phyloP scores from a whole-genome alignment of 345 rosid species.

The Citrus mangshanensis region DNA sequence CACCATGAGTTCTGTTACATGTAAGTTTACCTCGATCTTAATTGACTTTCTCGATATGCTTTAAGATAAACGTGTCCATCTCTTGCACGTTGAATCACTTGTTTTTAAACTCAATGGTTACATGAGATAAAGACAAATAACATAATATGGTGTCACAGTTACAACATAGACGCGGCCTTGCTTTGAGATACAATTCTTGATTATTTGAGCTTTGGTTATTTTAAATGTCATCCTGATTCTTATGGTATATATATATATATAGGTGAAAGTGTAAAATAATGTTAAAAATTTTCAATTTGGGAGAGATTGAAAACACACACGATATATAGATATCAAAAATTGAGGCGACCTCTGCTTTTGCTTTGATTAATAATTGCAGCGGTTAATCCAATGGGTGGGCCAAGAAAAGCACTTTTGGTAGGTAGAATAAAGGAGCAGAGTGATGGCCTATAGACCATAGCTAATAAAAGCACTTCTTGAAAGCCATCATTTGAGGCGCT shows the following conservation, averaged over 20 bases:
- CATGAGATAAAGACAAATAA: too few relatives aligned
- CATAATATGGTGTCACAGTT: too few relatives aligned
- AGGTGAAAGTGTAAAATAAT: background rate
- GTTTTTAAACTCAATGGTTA: too few relatives aligned
- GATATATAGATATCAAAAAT: background rate
- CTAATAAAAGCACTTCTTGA: background rate
- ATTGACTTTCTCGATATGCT: too few relatives aligned
- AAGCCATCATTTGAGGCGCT: slow-evolving; percentile 19
- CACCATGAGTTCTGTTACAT: too few relatives aligned
- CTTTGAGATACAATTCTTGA: background rate
- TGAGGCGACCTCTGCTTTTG: background rate
- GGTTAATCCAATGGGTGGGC: slow-evolving; percentile 8
- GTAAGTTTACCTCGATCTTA: too few relatives aligned
- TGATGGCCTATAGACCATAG: background rate
- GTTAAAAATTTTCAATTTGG: background rate
- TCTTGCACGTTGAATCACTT: too few relatives aligned
- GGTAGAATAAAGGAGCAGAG: background rate
- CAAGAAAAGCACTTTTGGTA: background rate
- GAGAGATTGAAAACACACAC: background rate
- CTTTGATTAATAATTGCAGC: background rate
- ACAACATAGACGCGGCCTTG: background rate
- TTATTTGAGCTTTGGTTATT: background rate
- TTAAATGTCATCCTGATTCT: background rate
- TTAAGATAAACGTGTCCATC: too few relatives aligned
- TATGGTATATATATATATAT: too few relatives aligned